These are phyloP conservation scores for Zangia roseola DNA, from an alignment of 768 basidiomycete species.

Conservation along the genomic window DNA sequence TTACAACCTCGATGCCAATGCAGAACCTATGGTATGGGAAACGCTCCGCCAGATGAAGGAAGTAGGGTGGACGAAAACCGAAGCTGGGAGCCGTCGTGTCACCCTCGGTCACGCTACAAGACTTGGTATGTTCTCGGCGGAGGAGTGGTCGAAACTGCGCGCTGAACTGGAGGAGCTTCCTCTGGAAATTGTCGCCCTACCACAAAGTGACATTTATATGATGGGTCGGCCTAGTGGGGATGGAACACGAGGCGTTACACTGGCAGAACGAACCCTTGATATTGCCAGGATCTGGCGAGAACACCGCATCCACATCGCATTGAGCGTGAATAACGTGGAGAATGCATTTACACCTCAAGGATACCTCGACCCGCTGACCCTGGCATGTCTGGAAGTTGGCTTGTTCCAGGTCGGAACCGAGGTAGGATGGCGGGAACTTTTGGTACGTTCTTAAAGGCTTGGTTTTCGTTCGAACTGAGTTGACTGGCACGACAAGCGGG, in stretches of 20 bases:
- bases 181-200: slow-evolving; percentile 54
- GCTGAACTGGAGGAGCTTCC: slow-evolving; percentile 40
- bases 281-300: slow-evolving; percentile 46
- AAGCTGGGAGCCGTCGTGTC: slow-evolving; percentile 37
- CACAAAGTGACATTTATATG: slow-evolving; percentile 69
- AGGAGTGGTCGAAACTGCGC: slow-evolving; percentile 46
- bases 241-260: slow-evolving; percentile 28
- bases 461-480: neutral
- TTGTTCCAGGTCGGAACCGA: slow-evolving; percentile 58
- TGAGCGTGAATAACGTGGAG: slow-evolving; percentile 64
- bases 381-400: slow-evolving; percentile 57
- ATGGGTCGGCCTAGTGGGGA: slow-evolving; percentile 43
- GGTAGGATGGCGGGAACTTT: slow-evolving; percentile 43
- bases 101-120: slow-evolving; percentile 63
- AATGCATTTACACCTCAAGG: slow-evolving; percentile 74
- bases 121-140: slow-evolving; percentile 47
- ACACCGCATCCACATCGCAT: slow-evolving; percentile 48
- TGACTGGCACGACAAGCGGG: slow-evolving; percentile 35
- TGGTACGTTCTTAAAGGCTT: slow-evolving; percentile 37
- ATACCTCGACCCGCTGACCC: slow-evolving; percentile 55
- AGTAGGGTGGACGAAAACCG: slow-evolving; percentile 24
- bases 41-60: slow-evolving; percentile 43
- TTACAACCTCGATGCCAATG: slow-evolving; percentile 54
- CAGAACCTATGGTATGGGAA: slow-evolving; percentile 55
- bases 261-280: slow-evolving; percentile 54